Conservation (phyloP, 306 rosid genomes). For the Boehmeria nivea region DNA sequence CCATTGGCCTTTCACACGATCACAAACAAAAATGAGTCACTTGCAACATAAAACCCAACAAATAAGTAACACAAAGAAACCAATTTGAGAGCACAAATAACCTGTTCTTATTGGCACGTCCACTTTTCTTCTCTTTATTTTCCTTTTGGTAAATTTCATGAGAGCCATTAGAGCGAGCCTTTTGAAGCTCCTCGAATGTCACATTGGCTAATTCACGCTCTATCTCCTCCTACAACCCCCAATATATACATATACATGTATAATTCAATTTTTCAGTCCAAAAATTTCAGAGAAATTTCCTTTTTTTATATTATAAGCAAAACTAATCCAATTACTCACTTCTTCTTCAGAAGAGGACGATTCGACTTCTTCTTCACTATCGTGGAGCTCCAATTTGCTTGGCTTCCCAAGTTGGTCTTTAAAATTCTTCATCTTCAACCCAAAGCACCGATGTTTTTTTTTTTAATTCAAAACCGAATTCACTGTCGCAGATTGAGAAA, state of each 20-base stretch:
- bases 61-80: neutral
- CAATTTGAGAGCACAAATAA: conserved; percentile 2
- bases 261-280: no score
- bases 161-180: conserved; percentile 70
- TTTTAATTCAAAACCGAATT: neutral
- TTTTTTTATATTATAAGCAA: neutral
- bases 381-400: conserved; percentile 13
- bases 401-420: conserved; percentile 6
- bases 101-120: conserved; percentile 82
- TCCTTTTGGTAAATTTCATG: conserved; percentile 37
- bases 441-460: neutral
- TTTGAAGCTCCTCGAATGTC: conserved; percentile 79
- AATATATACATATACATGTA: neutral
- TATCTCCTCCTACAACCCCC: conserved; percentile 26
- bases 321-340: neutral
- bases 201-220: conserved; percentile 70
- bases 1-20: conserved; percentile 68
- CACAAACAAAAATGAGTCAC: neutral
- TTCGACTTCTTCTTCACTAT: conserved; percentile 22
- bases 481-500: neutral
- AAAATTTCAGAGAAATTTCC: neutral
- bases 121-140: conserved; percentile 39
- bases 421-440: conserved; percentile 17
- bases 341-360: conserved; percentile 21
- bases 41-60: neutral